Conservation (phyloP, 129 eudicot species). For the Artemisia tridentata region DNA sequence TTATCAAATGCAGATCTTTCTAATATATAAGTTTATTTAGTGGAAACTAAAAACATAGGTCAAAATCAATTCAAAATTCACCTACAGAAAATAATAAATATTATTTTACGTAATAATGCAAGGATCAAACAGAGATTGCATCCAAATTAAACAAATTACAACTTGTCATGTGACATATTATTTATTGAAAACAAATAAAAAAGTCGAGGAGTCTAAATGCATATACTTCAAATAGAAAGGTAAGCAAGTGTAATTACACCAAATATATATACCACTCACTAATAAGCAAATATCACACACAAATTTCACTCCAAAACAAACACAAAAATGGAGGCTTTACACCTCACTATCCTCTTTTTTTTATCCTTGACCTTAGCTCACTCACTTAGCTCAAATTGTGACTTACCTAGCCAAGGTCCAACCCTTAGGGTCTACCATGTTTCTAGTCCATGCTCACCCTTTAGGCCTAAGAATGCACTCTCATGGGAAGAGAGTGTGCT, state of each 20-base stretch:
- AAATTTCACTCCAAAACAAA: conserved; percentile 11
- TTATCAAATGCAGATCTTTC: no score
- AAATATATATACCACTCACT: conserved; percentile 31
- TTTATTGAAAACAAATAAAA: neutral
- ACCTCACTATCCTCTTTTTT: conserved; percentile 36
- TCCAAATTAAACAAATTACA: conserved; percentile 15
- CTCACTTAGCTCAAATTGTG: conserved; percentile 42
- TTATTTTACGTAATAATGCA: conserved; percentile 15
- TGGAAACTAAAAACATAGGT: neutral
- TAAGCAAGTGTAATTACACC: conserved; percentile 24
- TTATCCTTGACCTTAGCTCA: conserved; percentile 31
- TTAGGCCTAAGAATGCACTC: conserved; percentile 46
- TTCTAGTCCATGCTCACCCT: conserved; percentile 86
- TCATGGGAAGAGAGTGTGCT: conserved; percentile 85
- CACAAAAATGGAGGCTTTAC: conserved; percentile 32
- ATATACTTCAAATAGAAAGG: conserved; percentile 19
- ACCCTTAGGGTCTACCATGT: conserved; percentile 71
- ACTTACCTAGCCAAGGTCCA: conserved; percentile 48
- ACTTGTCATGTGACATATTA: conserved; percentile 26
- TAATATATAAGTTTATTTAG: neutral
- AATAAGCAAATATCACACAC: conserved; percentile 22
- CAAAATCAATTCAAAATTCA: neutral
- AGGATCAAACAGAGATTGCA: conserved; percentile 18
- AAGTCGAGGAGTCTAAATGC: conserved; percentile 16
- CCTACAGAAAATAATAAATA: neutral